A percentile compares a stretch with the other conserved stretches of the same genome.
Conservation (phyloP, 179 eudicot genomes). For the Actinidia polygama region DNA sequence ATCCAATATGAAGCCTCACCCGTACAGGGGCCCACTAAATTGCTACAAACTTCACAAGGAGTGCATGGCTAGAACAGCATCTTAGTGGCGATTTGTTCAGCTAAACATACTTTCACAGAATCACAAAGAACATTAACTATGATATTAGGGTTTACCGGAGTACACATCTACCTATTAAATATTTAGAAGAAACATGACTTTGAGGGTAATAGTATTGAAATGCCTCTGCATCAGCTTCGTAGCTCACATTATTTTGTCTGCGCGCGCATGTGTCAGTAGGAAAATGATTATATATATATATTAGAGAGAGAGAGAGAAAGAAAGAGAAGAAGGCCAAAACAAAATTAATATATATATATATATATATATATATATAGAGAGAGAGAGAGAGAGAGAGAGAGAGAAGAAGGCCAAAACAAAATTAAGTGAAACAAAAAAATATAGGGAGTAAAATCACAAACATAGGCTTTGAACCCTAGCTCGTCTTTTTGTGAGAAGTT, state of each 20-base stretch:
- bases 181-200: no score
- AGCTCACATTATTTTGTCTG: not conserved
- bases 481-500: conserved; percentile 64
- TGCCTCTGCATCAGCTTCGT: no score
- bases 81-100: not conserved
- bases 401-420: not conserved
- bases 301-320: not conserved
- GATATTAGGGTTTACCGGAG: not conserved
- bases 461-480: conserved; percentile 58
- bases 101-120: not conserved
- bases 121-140: not conserved
- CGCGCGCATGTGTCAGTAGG: conserved; percentile 28
- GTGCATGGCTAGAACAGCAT: not conserved
- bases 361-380: no score
- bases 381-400: not conserved
- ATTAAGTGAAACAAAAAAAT: not conserved
- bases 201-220: no score
- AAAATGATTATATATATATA: no score
- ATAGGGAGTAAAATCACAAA: not conserved
- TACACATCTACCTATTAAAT: no score
- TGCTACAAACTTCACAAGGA: not conserved
- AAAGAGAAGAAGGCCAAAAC: not conserved
- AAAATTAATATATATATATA: not conserved
- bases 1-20: not conserved
- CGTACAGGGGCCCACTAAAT: not conserved